phyloP scores from a whole-genome alignment of 306 rosid genomes.

The Cotoneaster glaucophyllus region DNA sequence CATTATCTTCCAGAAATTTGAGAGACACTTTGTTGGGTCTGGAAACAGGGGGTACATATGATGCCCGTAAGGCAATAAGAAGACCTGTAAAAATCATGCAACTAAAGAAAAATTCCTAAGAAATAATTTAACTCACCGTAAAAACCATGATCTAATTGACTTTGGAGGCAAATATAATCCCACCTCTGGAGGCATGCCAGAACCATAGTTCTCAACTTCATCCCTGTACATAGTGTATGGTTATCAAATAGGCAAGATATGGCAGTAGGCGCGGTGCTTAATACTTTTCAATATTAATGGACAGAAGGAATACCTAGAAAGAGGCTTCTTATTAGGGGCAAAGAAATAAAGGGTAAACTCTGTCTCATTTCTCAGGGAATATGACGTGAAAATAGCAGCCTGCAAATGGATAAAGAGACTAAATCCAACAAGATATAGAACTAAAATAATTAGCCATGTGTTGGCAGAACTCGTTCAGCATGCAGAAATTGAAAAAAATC shows the following conservation, averaged over 20 bases:
- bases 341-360: conserved; percentile 59
- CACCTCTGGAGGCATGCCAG: conserved; percentile 47
- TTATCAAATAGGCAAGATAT: conserved; percentile 19
- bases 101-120: conserved; percentile 11
- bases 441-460: conserved; percentile 4
- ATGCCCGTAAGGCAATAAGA: conserved; percentile 6
- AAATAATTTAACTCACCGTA: conserved; percentile 53
- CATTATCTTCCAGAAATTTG: conserved; percentile 51
- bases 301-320: conserved; percentile 47
- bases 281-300: conserved; percentile 1
- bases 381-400: conserved; percentile 82
- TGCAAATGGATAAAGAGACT: conserved; percentile 30
- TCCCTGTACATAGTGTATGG: conserved; percentile 41
- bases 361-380: conserved; percentile 69
- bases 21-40: conserved; percentile 70
- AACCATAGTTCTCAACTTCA: conserved; percentile 42
- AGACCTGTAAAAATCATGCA: conserved; percentile 17
- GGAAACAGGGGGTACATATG: conserved; percentile 20
- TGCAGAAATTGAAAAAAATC: not conserved
- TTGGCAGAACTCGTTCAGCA: not conserved
- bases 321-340: conserved; percentile 51
- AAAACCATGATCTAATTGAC: conserved; percentile 74
- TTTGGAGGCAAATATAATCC: conserved; percentile 70
- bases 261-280: not conserved
- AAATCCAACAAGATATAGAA: conserved; percentile 19